Evolutionary conservation across 2,329 filamentous ascomycete species (phyloP).

Genomic region (Hymenoscyphus fraxineus): DNA sequence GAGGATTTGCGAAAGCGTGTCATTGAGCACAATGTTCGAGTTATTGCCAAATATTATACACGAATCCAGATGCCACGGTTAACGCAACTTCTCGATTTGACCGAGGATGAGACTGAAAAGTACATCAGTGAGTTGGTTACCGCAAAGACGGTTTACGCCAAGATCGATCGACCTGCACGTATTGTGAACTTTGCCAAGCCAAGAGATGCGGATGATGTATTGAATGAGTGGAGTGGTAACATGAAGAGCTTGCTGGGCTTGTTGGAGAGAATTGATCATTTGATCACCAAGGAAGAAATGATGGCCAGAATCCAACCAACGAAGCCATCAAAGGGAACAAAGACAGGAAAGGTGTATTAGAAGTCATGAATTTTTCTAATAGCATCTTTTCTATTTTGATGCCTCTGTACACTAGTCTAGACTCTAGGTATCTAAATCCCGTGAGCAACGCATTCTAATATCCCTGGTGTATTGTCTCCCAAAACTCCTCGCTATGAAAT

Average conservation of each 20-base stretch:
- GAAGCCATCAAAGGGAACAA: slow-evolving; percentile 29
- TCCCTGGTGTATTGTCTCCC: slow-evolving; percentile 14
- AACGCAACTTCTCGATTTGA: slow-evolving; percentile 85
- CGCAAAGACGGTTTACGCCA: slow-evolving; percentile 95
- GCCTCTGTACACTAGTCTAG: slow-evolving; percentile 36
- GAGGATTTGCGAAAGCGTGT: slow-evolving; percentile 94
- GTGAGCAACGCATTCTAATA: slow-evolving; percentile 15
- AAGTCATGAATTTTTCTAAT: slow-evolving; percentile 17
- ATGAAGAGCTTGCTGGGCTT: slow-evolving; percentile 90
- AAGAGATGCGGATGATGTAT: slow-evolving; percentile 86
- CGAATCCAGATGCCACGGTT: slow-evolving; percentile 90
- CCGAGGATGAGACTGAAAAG: slow-evolving; percentile 95
- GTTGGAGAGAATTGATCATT: slow-evolving; percentile 88
- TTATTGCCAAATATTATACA: slow-evolving; percentile 98
- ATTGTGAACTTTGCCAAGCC: slow-evolving; percentile 94
- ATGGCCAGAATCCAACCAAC: slow-evolving; percentile 91
- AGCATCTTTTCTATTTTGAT: slow-evolving; percentile 21
- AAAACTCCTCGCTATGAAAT: slow-evolving; percentile 26
- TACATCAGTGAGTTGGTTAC: slow-evolving; percentile 97
- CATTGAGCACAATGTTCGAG: slow-evolving; percentile 97
- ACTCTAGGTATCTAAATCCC: slow-evolving; percentile 31
- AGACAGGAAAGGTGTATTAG: slow-evolving; percentile 38
- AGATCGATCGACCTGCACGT: slow-evolving; percentile 90
- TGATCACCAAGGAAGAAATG: slow-evolving; percentile 99
- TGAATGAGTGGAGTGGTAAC: slow-evolving; percentile 98